Percentiles rank a stretch among this genome's conserved stretches.
These are phyloP conservation scores for Ganoderma resinaceum DNA, from an alignment of 1,284 basidiomycete genomes.

Conservation along the genomic window DNA sequence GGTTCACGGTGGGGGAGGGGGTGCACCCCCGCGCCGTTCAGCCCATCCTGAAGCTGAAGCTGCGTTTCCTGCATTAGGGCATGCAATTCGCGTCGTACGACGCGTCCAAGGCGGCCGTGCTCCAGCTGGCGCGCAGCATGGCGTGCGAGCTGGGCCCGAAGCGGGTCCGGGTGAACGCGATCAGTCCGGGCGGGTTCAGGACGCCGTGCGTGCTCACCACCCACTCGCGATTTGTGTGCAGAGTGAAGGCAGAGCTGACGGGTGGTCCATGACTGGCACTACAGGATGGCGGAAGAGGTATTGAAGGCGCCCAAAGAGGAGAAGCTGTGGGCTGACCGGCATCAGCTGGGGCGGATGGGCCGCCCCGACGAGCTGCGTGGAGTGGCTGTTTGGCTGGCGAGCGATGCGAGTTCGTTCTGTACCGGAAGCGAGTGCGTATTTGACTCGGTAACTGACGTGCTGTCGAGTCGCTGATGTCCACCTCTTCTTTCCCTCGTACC, in stretches of 20 bases:
- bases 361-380: slow-evolving; percentile 80
- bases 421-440: slow-evolving; percentile 76
- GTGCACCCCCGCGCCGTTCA: too few species aligned
- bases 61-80: too few species aligned
- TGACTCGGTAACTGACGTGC: neutral
- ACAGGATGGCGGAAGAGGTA: slow-evolving; percentile 78
- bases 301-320: slow-evolving; percentile 54
- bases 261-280: neutral
- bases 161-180: slow-evolving; percentile 75
- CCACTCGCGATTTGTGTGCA: neutral
- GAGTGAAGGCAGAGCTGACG: neutral
- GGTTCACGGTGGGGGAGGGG: too few species aligned
- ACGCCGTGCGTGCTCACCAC: slow-evolving; percentile 65
- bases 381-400: slow-evolving; percentile 77
- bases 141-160: slow-evolving; percentile 82
- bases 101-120: slow-evolving; percentile 79
- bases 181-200: slow-evolving; percentile 77
- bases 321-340: slow-evolving; percentile 50
- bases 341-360: slow-evolving; percentile 78
- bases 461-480: neutral
- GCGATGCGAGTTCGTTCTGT: slow-evolving; percentile 77
- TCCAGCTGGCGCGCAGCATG: slow-evolving; percentile 84
- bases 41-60: too few species aligned
- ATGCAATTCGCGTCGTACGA: slow-evolving; percentile 67
- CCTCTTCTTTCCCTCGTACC: neutral